Evolutionary conservation across 352 stramenopile genomes (phyloP).

Genomic region (Globisporangium viniferum): DNA sequence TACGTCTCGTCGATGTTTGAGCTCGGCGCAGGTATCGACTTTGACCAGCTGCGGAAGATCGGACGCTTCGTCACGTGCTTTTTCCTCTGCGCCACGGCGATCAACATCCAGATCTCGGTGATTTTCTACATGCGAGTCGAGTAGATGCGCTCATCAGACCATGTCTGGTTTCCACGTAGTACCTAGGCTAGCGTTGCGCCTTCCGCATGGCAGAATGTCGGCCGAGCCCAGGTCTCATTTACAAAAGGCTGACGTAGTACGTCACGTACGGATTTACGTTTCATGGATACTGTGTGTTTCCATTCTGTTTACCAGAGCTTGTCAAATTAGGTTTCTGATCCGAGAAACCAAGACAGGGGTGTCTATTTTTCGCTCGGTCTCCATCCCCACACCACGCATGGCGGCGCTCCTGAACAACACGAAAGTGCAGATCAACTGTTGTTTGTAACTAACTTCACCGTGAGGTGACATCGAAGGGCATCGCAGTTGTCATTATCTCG

Average conservation of each 20-base stretch:
- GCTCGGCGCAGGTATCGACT: conserved; percentile 23
- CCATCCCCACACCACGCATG: no score
- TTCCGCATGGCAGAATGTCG: no score
- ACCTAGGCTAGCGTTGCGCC: no score
- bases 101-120: conserved; percentile 33
- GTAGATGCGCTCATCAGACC: background rate
- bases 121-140: conserved; percentile 14
- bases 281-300: no score
- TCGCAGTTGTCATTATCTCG: background rate
- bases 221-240: no score
- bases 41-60: conserved; percentile 20
- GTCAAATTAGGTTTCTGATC: no score
- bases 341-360: no score
- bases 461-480: background rate
- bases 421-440: background rate
- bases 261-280: no score
- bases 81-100: conserved; percentile 23
- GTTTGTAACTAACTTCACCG: background rate
- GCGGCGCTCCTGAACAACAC: background rate
- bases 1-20: conserved; percentile 24
- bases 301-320: no score
- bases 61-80: conserved; percentile 23
- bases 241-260: no score
- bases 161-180: background rate
- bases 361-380: no score